Percentiles rank a stretch among this genome's conserved stretches.
Conservation (phyloP, 1,139 yeast species). For the Zygoascus meyerae region DNA sequence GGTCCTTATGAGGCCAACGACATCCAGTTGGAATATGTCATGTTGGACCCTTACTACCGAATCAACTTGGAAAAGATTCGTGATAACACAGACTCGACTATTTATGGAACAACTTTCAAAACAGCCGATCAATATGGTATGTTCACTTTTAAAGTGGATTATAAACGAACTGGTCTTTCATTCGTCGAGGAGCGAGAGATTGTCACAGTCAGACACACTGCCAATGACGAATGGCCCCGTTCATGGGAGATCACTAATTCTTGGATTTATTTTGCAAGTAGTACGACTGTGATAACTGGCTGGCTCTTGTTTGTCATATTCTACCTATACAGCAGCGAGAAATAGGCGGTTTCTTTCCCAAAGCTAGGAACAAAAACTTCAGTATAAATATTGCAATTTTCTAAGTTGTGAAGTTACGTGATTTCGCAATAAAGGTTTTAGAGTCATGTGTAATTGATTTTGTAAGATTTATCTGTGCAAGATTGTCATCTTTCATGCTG, state of each 20-base stretch:
- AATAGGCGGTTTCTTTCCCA: too few relatives aligned
- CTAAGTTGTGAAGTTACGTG: neutral
- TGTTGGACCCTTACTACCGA: conserved; percentile 95
- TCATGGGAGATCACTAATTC: conserved; percentile 91
- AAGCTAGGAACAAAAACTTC: neutral
- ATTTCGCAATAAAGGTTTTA: neutral
- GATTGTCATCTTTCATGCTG: too few relatives aligned
- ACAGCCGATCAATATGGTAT: conserved; percentile 97
- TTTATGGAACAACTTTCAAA: conserved; percentile 53
- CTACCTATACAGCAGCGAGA: conserved; percentile 44
- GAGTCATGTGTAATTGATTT: too few relatives aligned
- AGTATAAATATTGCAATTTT: neutral
- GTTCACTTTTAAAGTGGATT: conserved; percentile 79
- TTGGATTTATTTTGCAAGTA: conserved; percentile 81
- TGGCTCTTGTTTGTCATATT: conserved; percentile 72
- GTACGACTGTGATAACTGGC: conserved; percentile 59
- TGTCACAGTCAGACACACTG: conserved; percentile 87
- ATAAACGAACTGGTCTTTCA: conserved; percentile 73
- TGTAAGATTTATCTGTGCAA: neutral
- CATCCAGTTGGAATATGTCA: conserved; percentile 75
- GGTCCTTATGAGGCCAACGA: conserved; percentile 54
- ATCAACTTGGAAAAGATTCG: conserved; percentile 38
- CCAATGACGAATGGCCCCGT: conserved; percentile 91
- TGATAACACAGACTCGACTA: conserved; percentile 30
- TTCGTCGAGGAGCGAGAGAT: conserved; percentile 60